Percentiles rank a stretch among this genome's conserved stretches.
Conservation (phyloP, 495 filamentous ascomycete species). For the Penicillium canariense region DNA sequence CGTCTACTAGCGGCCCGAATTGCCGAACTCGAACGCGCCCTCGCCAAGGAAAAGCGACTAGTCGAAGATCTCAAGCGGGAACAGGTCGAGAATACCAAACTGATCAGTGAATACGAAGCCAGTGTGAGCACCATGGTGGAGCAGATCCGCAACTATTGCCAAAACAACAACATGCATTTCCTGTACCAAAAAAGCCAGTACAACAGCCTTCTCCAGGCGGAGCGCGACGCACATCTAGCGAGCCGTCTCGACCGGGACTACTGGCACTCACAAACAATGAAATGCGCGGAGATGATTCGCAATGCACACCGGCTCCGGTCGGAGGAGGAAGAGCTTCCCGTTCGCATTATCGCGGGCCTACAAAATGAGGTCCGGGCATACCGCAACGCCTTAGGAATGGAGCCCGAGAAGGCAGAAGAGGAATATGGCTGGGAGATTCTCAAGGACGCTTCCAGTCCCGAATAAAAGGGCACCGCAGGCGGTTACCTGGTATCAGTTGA, state of each 20-base stretch:
- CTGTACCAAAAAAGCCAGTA: constrained; percentile 59
- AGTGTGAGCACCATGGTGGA: constrained; percentile 56
- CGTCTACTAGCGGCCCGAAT: constrained; percentile 42
- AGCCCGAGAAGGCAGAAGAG: constrained; percentile 50
- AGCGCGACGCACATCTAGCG: constrained; percentile 55
- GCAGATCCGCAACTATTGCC: constrained; percentile 60
- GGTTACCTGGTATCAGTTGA: not conserved
- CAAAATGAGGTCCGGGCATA: constrained; percentile 57
- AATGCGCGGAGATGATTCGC: constrained; percentile 52
- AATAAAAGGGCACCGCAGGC: constrained; percentile 20
- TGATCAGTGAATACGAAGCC: constrained; percentile 59
- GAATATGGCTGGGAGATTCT: constrained; percentile 55
- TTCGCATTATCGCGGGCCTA: constrained; percentile 50
- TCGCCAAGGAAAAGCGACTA: constrained; percentile 49
- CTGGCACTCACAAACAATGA: constrained; percentile 59
- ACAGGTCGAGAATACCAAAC: constrained; percentile 48
- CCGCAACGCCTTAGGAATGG: constrained; percentile 52
- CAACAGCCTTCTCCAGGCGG: constrained; percentile 55
- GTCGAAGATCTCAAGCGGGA: constrained; percentile 48
- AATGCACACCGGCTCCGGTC: constrained; percentile 49
- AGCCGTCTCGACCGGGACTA: constrained; percentile 62
- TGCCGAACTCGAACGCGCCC: constrained; percentile 50
- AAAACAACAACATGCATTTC: constrained; percentile 58
- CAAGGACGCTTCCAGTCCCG: constrained; percentile 41
- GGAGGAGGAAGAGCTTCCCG: constrained; percentile 48